These are phyloP conservation scores for Trichoderma koningii DNA, from an alignment of 2,329 filamentous ascomycete genomes.

Conservation along the genomic window DNA sequence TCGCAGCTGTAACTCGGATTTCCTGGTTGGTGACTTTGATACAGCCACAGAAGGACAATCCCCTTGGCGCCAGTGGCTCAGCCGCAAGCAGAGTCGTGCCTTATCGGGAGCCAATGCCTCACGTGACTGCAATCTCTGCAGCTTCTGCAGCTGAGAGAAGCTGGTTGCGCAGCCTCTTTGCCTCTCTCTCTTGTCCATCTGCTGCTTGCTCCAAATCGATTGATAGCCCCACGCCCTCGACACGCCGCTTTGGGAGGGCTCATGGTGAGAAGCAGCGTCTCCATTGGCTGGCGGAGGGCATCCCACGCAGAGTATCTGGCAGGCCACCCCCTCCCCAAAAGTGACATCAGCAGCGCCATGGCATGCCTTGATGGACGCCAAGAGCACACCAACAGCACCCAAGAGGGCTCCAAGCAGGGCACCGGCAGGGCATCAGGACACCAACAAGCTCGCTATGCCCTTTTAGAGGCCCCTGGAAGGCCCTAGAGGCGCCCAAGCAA, in stretches of 20 bases:
- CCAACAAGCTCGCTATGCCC: not conserved
- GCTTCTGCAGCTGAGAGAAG: not conserved
- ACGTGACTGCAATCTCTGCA: slow-evolving; percentile 10
- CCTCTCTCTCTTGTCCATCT: no score
- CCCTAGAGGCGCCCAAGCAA: not conserved
- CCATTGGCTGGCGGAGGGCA: slow-evolving; percentile 6
- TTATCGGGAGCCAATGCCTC: not conserved
- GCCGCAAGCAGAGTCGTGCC: not conserved
- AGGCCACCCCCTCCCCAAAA: slow-evolving; percentile 7
- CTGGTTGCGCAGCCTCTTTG: not conserved
- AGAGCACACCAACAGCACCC: not conserved
- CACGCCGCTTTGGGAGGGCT: slow-evolving; percentile 21
- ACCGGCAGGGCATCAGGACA: not conserved
- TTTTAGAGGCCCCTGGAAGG: not conserved
- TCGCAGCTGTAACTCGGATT: no score
- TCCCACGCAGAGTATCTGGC: slow-evolving; percentile 18
- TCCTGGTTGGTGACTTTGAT: not conserved
- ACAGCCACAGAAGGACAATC: slow-evolving; percentile 11
- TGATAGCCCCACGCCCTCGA: slow-evolving; percentile 15
- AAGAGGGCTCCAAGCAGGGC: not conserved
- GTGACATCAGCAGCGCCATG: slow-evolving; percentile 14
- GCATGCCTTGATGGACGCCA: not conserved
- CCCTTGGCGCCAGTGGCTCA: not conserved
- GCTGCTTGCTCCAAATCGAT: not conserved
- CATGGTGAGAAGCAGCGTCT: slow-evolving; percentile 1